Conservation (phyloP, 2,329 filamentous ascomycete genomes). For the Cephalotrichum gorgonifer region DNA sequence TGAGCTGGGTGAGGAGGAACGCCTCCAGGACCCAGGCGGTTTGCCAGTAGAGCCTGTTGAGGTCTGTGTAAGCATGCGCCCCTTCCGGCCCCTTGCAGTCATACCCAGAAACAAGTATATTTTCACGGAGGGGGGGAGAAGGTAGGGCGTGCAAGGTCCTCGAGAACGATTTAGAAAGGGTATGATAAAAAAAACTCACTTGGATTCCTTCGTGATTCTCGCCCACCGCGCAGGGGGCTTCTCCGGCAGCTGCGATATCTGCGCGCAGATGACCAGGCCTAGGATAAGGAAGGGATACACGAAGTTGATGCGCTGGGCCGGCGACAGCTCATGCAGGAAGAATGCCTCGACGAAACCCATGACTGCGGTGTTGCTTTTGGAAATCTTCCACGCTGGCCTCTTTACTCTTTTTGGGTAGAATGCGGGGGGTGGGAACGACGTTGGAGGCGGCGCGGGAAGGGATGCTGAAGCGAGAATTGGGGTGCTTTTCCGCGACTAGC, state of each 20-base stretch:
- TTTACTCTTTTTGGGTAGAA: background rate
- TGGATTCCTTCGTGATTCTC: constrained; percentile 6
- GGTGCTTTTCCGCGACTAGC: too few species aligned
- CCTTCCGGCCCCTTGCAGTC: too few species aligned
- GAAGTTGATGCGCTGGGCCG: constrained; percentile 11
- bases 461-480: background rate
- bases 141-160: too few species aligned
- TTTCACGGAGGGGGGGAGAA: background rate
- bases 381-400: background rate
- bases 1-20: constrained; percentile 10
- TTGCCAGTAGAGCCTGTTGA: constrained; percentile 13
- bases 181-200: background rate
- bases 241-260: constrained; percentile 10
- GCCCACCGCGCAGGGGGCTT: constrained; percentile 10
- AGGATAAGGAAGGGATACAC: constrained; percentile 11
- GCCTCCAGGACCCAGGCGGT: constrained; percentile 12
- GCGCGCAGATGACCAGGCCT: constrained; percentile 12
- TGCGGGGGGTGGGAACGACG: background rate
- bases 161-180: too few species aligned
- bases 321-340: background rate
- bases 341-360: background rate
- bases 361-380: background rate
- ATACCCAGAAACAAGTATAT: background rate
- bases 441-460: too few species aligned
- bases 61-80: background rate